phyloP scores from a whole-genome alignment of 352 stramenopile species.

The Globisporangium cystogenes region DNA sequence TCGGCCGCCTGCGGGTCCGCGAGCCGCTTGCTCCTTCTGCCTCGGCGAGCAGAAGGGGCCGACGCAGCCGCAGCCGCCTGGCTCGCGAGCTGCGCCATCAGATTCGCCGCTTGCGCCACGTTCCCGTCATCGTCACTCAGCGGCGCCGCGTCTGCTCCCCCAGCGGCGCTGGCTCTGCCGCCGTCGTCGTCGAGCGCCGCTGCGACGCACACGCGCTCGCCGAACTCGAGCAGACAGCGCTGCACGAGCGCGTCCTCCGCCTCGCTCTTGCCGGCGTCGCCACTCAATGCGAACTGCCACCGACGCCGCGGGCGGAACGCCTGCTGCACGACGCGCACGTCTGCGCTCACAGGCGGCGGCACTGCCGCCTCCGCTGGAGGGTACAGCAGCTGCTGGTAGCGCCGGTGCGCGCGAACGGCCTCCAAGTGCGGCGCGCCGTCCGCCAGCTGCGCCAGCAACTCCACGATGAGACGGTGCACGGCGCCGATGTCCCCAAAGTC shows the following conservation, averaged over 20 bases:
- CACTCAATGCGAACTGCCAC: conserved; percentile 30
- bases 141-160: not conserved
- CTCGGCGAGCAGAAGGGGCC: not conserved
- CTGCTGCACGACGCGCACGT: conserved; percentile 35
- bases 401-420: conserved; percentile 22
- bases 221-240: conserved; percentile 78
- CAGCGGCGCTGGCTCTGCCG: too few relatives aligned
- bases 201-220: conserved; percentile 36
- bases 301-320: conserved; percentile 32
- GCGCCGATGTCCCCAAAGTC: conserved; percentile 68
- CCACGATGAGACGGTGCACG: conserved; percentile 40
- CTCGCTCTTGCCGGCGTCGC: conserved; percentile 20
- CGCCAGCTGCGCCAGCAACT: conserved; percentile 41
- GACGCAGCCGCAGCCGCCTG: conserved; percentile 32
- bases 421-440: conserved; percentile 26
- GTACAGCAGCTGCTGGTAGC: conserved; percentile 25
- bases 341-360: conserved; percentile 26
- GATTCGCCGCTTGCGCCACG: too few relatives aligned
- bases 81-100: conserved; percentile 42
- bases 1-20: conserved; percentile 20
- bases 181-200: not conserved
- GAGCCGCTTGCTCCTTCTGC: too few relatives aligned
- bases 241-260: conserved; percentile 69
- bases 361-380: conserved; percentile 1
- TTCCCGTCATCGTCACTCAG: too few relatives aligned